A percentile compares a stretch with the other conserved stretches of the same genome.
Conservation (phyloP, 495 filamentous ascomycete species). For the Penicillium paxilli region DNA sequence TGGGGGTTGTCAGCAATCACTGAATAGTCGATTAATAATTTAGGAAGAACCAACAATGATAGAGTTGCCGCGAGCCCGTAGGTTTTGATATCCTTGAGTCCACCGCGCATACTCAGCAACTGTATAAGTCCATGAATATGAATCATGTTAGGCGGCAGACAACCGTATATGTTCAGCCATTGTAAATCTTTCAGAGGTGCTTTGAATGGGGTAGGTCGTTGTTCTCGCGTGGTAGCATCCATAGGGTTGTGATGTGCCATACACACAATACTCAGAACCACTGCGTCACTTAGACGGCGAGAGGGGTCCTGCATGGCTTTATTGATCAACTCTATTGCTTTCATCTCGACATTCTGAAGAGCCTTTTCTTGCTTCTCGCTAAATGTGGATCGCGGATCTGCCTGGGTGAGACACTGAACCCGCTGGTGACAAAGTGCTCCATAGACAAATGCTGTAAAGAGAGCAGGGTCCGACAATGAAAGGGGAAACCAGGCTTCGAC, state of each 20-base stretch:
- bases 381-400: slow-evolving; percentile 22
- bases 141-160: slow-evolving; percentile 36
- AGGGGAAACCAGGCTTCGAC: slow-evolving; percentile 34
- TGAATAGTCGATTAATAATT: background rate
- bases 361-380: slow-evolving; percentile 25
- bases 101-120: slow-evolving; percentile 37
- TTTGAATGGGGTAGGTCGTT: slow-evolving; percentile 28
- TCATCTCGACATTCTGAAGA: slow-evolving; percentile 34
- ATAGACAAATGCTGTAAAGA: slow-evolving; percentile 41
- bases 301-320: slow-evolving; percentile 30
- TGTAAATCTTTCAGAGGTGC: slow-evolving; percentile 41
- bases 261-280: slow-evolving; percentile 41
- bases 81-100: slow-evolving; percentile 31
- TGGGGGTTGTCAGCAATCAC: background rate
- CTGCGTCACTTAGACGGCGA: slow-evolving; percentile 34
- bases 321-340: slow-evolving; percentile 39
- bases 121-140: slow-evolving; percentile 39
- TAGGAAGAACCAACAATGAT: slow-evolving; percentile 31
- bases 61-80: slow-evolving; percentile 33
- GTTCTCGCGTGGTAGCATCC: background rate
- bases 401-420: slow-evolving; percentile 35
- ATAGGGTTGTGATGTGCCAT: slow-evolving; percentile 42
- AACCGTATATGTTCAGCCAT: slow-evolving; percentile 44
- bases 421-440: slow-evolving; percentile 42
- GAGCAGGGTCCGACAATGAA: slow-evolving; percentile 33